Evolutionary conservation across 371 early-diverging fungal genomes (phyloP).

Genomic region (Actinomortierella wolfii): DNA sequence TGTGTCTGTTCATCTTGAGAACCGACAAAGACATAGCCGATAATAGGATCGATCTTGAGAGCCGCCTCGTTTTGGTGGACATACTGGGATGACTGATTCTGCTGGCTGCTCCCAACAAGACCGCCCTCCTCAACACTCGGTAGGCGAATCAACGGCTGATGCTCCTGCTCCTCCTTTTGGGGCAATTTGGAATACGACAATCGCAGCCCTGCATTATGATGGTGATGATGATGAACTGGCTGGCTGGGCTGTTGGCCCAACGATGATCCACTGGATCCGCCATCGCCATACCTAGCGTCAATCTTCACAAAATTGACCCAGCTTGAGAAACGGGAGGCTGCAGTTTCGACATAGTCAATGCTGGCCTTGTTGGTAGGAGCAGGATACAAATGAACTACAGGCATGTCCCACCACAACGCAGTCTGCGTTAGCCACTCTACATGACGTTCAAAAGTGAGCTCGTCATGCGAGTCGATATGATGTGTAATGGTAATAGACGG

Average conservation of each 20-base stretch:
- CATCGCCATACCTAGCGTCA: too few relatives aligned
- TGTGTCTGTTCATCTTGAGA: conserved; percentile 36
- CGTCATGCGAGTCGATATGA: conserved; percentile 27
- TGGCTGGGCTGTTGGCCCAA: neutral
- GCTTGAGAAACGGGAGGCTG: conserved; percentile 32
- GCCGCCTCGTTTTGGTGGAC: too few relatives aligned
- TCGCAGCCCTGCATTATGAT: neutral
- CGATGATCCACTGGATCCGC: neutral
- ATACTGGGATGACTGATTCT: too few relatives aligned
- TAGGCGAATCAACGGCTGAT: too few relatives aligned
- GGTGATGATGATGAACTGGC: neutral
- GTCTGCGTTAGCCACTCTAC: conserved; percentile 45
- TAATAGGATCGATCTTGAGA: conserved; percentile 8
- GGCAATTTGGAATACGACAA: neutral
- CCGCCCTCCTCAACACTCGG: too few relatives aligned
- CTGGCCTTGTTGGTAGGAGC: conserved; percentile 12
- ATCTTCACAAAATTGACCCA: conserved; percentile 47
- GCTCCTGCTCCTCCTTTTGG: too few relatives aligned
- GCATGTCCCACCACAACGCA: conserved; percentile 46
- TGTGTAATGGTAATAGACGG: conserved; percentile 29
- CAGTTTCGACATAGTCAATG: conserved; percentile 26
- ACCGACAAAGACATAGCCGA: conserved; percentile 42
- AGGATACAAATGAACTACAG: conserved; percentile 31
- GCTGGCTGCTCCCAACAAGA: too few relatives aligned
- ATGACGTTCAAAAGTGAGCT: conserved; percentile 43